Percentiles rank a stretch among this genome's conserved stretches.
These are phyloP conservation scores for Pestalotiopsis sp. DNA, from an alignment of 2,329 filamentous ascomycete genomes.

Conservation along the genomic window DNA sequence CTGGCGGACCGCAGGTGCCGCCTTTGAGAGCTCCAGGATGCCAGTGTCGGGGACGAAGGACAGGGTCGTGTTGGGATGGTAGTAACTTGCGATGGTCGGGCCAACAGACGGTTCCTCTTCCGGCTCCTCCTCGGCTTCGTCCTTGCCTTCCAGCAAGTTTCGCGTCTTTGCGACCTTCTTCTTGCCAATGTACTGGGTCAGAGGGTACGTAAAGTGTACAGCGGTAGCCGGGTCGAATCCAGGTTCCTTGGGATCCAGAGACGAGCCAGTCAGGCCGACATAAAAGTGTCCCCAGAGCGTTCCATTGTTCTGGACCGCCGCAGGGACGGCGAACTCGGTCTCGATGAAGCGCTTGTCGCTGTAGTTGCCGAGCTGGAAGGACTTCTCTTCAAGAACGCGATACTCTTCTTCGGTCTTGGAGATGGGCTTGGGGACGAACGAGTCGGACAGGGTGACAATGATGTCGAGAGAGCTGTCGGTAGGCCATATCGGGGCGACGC, in stretches of 20 bases:
- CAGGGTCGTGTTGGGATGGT: constrained; percentile 92
- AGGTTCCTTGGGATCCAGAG: constrained; percentile 73
- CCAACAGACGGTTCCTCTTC: constrained; percentile 58
- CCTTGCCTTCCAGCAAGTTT: constrained; percentile 71
- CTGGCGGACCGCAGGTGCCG: constrained; percentile 75
- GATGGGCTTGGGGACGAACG: constrained; percentile 69
- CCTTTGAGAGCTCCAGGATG: constrained; percentile 63
- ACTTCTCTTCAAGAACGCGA: constrained; percentile 77
- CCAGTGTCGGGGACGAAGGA: constrained; percentile 84
- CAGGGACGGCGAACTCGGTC: constrained; percentile 76
- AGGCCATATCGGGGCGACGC: constrained; percentile 87
- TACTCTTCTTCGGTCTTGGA: constrained; percentile 66
- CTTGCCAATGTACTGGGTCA: constrained; percentile 89
- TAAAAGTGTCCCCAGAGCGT: constrained; percentile 97
- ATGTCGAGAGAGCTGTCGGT: constrained; percentile 79
- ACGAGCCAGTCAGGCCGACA: constrained; percentile 73
- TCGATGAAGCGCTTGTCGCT: constrained; percentile 78
- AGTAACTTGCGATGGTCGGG: constrained; percentile 81
- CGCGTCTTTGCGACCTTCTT: constrained; percentile 89
- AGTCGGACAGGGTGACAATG: constrained; percentile 79
- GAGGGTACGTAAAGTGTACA: constrained; percentile 79
- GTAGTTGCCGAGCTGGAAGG: constrained; percentile 78
- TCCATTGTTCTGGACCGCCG: constrained; percentile 83
- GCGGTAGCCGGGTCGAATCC: constrained; percentile 76
- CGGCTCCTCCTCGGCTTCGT: constrained; percentile 50